Conservation (phyloP, 495 filamentous ascomycete genomes). For the Aspergillus cavernicola region DNA sequence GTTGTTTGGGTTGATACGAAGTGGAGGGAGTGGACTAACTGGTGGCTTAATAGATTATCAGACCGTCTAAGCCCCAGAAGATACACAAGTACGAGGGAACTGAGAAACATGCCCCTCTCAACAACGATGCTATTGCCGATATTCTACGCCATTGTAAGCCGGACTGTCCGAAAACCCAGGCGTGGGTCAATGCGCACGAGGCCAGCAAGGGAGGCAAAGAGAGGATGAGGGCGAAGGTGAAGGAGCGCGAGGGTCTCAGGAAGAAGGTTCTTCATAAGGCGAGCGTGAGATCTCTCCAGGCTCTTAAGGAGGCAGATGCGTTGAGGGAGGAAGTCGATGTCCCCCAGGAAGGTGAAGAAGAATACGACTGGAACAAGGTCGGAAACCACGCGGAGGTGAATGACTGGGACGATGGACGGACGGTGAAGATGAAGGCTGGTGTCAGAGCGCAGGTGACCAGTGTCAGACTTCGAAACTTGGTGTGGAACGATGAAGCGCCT, state of each 20-base stretch:
- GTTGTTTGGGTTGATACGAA: no score
- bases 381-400: neutral
- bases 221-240: neutral
- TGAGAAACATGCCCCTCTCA: slow-evolving; percentile 7
- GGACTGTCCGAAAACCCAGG: slow-evolving; percentile 37
- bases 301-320: slow-evolving; percentile 6
- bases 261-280: slow-evolving; percentile 7
- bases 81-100: neutral
- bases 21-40: no score
- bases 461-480: neutral
- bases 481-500: neutral
- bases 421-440: neutral
- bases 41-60: no score
- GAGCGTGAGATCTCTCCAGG: slow-evolving; percentile 1
- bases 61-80: neutral
- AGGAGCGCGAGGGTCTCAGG: slow-evolving; percentile 3
- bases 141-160: slow-evolving; percentile 63
- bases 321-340: no score
- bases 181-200: slow-evolving; percentile 18
- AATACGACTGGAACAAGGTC: neutral
- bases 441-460: neutral
- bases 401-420: neutral
- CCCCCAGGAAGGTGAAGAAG: neutral
- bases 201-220: slow-evolving; percentile 13
- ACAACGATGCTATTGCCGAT: slow-evolving; percentile 54